Conservation (phyloP, 1,284 basidiomycete species). For the Agaricales sp. region DNA sequence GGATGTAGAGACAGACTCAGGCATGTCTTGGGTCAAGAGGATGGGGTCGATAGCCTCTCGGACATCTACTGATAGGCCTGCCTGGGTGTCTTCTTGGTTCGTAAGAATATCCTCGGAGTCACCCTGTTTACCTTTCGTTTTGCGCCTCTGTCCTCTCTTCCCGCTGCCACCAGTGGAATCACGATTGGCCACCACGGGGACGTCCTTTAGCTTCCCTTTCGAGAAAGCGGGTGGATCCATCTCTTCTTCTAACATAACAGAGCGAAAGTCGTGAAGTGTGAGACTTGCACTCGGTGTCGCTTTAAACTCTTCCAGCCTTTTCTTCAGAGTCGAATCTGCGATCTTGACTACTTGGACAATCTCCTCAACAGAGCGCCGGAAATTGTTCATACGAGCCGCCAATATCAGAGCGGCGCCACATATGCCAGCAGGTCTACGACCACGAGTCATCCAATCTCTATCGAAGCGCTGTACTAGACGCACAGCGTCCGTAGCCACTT, state of each 20-base stretch:
- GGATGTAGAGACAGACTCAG: constrained; percentile 16
- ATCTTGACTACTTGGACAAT: constrained; percentile 99
- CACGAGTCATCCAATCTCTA: constrained; percentile 95
- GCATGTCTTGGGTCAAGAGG: constrained; percentile 33
- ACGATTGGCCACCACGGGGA: constrained; percentile 24
- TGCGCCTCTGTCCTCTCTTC: constrained; percentile 29
- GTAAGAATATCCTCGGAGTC: neutral
- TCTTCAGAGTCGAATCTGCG: constrained; percentile 88
- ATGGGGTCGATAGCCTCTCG: constrained; percentile 28
- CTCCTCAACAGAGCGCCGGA: constrained; percentile 86
- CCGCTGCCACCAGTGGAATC: constrained; percentile 24
- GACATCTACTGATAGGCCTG: constrained; percentile 9
- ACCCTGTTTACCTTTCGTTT: constrained; percentile 26
- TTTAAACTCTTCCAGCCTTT: constrained; percentile 94
- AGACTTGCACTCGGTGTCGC: constrained; percentile 79
- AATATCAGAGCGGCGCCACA: constrained; percentile 94
- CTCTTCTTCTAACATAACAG: constrained; percentile 86
- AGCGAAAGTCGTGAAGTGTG: constrained; percentile 87
- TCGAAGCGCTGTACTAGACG: constrained; percentile 93
- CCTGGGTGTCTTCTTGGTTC: constrained; percentile 14
- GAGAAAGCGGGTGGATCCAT: constrained; percentile 86
- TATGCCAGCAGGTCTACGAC: constrained; percentile 92
- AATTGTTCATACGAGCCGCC: constrained; percentile 98
- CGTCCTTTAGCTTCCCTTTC: constrained; percentile 64
- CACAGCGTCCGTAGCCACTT: constrained; percentile 89